Percentiles rank a stretch among this genome's conserved stretches.
phyloP scores from a whole-genome alignment of 1,139 yeast genomes.

The Arxiozyma slooffiae region DNA sequence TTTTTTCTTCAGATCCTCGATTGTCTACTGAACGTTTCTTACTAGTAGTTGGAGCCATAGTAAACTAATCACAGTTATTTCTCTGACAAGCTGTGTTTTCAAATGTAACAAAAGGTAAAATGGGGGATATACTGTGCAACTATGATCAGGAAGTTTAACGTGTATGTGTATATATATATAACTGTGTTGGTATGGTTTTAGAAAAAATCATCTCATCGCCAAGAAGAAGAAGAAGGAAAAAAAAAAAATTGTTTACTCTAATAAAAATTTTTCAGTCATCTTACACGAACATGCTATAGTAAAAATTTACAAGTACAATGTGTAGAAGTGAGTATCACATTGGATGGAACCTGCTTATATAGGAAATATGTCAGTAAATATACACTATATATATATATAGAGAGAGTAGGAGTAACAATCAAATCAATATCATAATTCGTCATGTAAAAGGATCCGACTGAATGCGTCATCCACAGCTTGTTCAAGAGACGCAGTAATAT shows the following conservation, averaged over 20 bases:
- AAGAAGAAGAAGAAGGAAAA: not conserved
- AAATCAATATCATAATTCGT: constrained; percentile 13
- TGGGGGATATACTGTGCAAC: not conserved
- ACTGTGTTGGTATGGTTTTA: too few relatives aligned
- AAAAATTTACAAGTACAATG: too few relatives aligned
- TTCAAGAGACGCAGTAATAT: constrained; percentile 8
- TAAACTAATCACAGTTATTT: not conserved
- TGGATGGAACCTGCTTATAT: not conserved
- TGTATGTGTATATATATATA: not conserved
- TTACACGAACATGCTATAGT: not conserved
- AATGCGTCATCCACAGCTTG: constrained; percentile 22
- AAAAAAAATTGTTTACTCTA: not conserved
- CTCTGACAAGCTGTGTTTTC: not conserved
- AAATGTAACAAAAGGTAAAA: not conserved
- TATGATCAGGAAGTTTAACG: not conserved
- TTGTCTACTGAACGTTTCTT: constrained; percentile 15
- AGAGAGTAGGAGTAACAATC: not conserved
- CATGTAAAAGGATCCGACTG: constrained; percentile 19
- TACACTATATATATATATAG: not conserved
- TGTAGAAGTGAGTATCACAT: too few relatives aligned
- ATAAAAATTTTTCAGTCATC: not conserved
- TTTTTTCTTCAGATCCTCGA: constrained; percentile 9
- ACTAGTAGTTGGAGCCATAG: constrained; percentile 19
- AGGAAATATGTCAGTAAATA: not conserved
- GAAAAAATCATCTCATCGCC: constrained; percentile 11